Evolutionary conservation across 768 basidiomycete species (phyloP).

Genomic region (Vararia minispora): DNA sequence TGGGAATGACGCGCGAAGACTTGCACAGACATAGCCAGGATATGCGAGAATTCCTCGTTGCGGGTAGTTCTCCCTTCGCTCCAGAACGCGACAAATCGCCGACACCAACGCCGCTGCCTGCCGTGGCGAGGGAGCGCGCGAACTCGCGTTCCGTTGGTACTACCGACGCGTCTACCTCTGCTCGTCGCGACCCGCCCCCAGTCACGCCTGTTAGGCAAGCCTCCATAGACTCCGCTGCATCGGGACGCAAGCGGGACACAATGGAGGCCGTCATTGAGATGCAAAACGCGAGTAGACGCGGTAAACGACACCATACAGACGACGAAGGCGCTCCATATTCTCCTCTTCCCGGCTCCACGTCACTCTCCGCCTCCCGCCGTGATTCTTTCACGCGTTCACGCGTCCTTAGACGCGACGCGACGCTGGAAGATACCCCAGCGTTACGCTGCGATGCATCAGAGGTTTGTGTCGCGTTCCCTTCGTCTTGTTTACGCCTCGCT

Average conservation of each 20-base stretch:
- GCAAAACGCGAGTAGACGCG: constrained; percentile 47
- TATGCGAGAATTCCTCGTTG: constrained; percentile 69
- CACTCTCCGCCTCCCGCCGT: constrained; percentile 30
- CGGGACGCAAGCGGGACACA: constrained; percentile 51
- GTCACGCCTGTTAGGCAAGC: constrained; percentile 57
- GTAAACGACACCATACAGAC: constrained; percentile 36
- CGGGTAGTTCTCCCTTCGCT: constrained; percentile 40
- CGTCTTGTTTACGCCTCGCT: background rate
- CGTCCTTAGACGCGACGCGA: constrained; percentile 28
- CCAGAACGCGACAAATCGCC: constrained; percentile 18
- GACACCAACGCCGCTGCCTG: constrained; percentile 9
- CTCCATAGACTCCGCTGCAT: constrained; percentile 36
- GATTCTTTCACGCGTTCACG: constrained; percentile 45
- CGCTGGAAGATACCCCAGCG: constrained; percentile 4
- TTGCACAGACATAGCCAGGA: constrained; percentile 59
- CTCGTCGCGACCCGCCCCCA: constrained; percentile 30
- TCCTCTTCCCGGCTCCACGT: constrained; percentile 3
- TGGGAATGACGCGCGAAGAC: constrained; percentile 73
- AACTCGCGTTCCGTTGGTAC: constrained; percentile 32
- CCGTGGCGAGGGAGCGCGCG: constrained; percentile 15
- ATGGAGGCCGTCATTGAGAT: constrained; percentile 74
- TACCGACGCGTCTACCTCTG: constrained; percentile 31
- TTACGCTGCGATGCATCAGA: background rate
- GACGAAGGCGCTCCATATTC: constrained; percentile 35
- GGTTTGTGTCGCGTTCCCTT: constrained; percentile 6